Conservation (phyloP, 2,329 filamentous ascomycete species). For the Chaetomiaceae sp. region DNA sequence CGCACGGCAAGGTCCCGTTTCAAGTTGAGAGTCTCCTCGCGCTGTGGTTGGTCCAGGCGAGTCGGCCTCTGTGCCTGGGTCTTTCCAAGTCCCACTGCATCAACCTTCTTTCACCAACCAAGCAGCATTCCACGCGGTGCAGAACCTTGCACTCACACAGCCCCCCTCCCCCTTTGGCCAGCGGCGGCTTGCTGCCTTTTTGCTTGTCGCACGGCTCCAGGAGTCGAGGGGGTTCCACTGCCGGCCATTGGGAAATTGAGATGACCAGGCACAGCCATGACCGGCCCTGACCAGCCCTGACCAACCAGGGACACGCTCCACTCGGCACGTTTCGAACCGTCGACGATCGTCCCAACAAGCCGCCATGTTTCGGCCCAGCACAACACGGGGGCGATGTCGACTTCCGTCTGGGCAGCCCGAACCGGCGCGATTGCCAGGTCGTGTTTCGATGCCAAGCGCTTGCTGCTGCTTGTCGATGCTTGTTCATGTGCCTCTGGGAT, state of each 20-base stretch:
- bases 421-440: background rate
- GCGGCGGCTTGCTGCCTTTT: background rate
- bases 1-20: too few relatives aligned
- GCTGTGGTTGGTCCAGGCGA: background rate
- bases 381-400: too few relatives aligned
- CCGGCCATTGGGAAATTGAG: conserved; percentile 15
- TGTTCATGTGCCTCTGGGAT: background rate
- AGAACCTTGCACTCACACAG: too few relatives aligned
- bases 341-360: conserved; percentile 7
- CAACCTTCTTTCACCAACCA: too few relatives aligned
- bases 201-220: background rate
- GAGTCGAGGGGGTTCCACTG: too few relatives aligned
- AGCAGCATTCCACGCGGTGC: too few relatives aligned
- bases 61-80: too few relatives aligned
- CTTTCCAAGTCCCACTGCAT: too few relatives aligned
- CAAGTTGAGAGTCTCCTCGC: conserved; percentile 14
- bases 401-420: conserved; percentile 1
- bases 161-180: too few relatives aligned
- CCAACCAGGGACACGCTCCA: background rate
- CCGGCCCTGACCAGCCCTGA: too few relatives aligned
- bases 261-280: conserved; percentile 9
- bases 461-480: too few relatives aligned
- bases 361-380: conserved; percentile 1
- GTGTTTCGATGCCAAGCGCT: conserved; percentile 9
- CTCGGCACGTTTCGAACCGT: conserved; percentile 10